These are phyloP conservation scores for Pythium utonaiense DNA, from an alignment of 352 stramenopile species.

Conservation along the genomic window DNA sequence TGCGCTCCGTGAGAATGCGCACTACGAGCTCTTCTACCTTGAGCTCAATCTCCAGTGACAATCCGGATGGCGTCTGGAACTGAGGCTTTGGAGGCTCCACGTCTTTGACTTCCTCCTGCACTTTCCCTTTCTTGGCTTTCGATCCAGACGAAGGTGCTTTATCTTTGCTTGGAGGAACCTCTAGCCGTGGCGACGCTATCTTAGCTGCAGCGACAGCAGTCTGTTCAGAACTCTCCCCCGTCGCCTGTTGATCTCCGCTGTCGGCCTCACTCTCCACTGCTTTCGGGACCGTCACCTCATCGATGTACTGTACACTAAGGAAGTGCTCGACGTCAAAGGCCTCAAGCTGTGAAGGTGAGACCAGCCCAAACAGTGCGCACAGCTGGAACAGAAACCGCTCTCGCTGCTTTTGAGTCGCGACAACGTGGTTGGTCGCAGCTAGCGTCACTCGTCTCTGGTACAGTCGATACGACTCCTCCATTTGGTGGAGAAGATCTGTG, in stretches of 20 bases:
- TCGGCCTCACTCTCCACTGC: background rate
- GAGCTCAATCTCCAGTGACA: conserved; percentile 25
- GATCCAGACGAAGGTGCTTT: background rate
- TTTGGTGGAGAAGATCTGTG: conserved; percentile 48
- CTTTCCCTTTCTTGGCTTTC: conserved; percentile 10
- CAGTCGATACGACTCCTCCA: conserved; percentile 76
- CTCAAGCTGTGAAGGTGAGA: background rate
- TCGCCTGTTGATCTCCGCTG: background rate
- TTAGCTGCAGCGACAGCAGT: background rate
- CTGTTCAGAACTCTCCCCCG: conserved; percentile 8
- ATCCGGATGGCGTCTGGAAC: conserved; percentile 12
- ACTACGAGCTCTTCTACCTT: conserved; percentile 26
- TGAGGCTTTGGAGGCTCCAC: conserved; percentile 24
- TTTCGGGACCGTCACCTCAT: conserved; percentile 25
- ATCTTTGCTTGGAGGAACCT: background rate
- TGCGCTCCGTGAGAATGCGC: conserved; percentile 30
- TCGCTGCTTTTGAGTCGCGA: conserved; percentile 42
- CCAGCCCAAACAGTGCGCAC: conserved; percentile 46
- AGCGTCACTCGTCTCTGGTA: conserved; percentile 50
- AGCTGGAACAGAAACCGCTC: conserved; percentile 43
- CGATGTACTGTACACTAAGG: conserved; percentile 48
- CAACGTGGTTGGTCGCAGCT: conserved; percentile 51
- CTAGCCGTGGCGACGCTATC: background rate
- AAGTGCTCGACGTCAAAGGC: conserved; percentile 44
- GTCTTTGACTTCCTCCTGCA: conserved; percentile 20